Evolutionary conservation across 306 rosid genomes (phyloP).

Genomic region (Pterocarpus macrocarpus): DNA sequence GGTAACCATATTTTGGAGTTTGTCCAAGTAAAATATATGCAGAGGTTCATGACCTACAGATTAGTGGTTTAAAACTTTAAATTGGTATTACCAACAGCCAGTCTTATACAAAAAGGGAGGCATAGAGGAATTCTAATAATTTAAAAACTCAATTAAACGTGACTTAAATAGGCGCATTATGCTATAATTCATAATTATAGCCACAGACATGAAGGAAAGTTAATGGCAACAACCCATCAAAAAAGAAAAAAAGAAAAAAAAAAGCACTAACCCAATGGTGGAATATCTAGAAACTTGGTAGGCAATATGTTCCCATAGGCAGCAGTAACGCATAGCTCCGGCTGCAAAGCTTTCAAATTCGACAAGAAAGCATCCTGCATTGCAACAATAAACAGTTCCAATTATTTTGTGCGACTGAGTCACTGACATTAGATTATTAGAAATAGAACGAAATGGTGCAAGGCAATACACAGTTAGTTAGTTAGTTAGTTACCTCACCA

Average conservation of each 20-base stretch:
- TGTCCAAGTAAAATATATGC: background rate
- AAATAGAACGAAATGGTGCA: background rate
- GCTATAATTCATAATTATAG: background rate
- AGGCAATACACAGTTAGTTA: background rate
- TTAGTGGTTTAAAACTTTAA: background rate
- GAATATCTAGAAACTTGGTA: slow-evolving; percentile 55
- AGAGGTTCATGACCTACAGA: background rate
- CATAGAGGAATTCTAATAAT: background rate
- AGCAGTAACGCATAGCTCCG: slow-evolving; percentile 72
- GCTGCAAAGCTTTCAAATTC: slow-evolving; percentile 74
- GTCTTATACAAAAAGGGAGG: background rate
- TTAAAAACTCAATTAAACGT: background rate
- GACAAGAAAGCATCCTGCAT: slow-evolving; percentile 79
- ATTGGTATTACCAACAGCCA: background rate
- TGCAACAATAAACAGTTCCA: background rate
- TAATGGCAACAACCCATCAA: background rate
- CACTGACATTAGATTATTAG: too few relatives aligned
- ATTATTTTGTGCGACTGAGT: too few relatives aligned
- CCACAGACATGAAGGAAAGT: background rate
- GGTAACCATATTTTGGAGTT: background rate
- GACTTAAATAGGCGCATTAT: background rate
- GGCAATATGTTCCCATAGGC: slow-evolving; percentile 65
- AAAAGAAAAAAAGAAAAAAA: background rate
- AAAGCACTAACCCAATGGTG: slow-evolving; percentile 55
- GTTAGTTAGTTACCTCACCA: slow-evolving; percentile 63